Conservation (phyloP, 495 filamentous ascomycete genomes). For the Aeminium ludgeri region DNA sequence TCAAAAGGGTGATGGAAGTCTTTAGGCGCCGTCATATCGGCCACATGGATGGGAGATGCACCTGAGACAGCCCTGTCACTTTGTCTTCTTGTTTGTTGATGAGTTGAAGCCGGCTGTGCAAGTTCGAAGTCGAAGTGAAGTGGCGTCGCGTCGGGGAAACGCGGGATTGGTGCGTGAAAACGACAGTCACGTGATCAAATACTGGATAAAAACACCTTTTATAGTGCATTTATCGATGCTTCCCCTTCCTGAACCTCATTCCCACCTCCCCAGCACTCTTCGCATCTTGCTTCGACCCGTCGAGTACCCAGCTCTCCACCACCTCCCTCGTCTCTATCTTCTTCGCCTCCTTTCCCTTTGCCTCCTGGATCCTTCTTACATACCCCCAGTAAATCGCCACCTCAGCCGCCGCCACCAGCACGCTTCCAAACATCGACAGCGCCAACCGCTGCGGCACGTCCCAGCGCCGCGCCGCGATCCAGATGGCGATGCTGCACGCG, state of each 20-base stretch:
- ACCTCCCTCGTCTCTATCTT: conserved; percentile 45
- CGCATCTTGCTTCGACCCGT: conserved; percentile 7
- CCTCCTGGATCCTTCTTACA: conserved; percentile 56
- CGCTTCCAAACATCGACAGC: conserved; percentile 48
- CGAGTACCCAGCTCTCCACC: conserved; percentile 53
- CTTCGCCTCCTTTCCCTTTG: conserved; percentile 38
- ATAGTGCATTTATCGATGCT: conserved; percentile 21
- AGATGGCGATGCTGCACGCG: conserved; percentile 52
- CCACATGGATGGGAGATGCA: too few relatives aligned
- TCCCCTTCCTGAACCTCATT: conserved; percentile 21
- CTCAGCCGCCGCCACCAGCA: conserved; percentile 68
- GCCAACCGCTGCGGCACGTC: conserved; percentile 50
- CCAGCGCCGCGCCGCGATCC: conserved; percentile 56
- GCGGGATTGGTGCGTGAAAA: too few relatives aligned
- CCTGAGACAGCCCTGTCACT: too few relatives aligned
- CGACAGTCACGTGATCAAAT: too few relatives aligned
- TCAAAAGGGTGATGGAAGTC: conserved; percentile 86
- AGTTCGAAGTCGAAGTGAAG: too few relatives aligned
- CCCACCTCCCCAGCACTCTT: conserved; percentile 9
- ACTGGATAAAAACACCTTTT: too few relatives aligned
- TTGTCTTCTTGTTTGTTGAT: too few relatives aligned
- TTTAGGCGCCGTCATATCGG: conserved; percentile 9
- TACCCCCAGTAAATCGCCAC: conserved; percentile 79
- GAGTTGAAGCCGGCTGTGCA: too few relatives aligned
- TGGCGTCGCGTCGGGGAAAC: too few relatives aligned